A percentile compares a stretch with the other conserved stretches of the same genome.
Conservation (phyloP, 2,329 filamentous ascomycete species). For the Proliferodiscus dingleyae region DNA sequence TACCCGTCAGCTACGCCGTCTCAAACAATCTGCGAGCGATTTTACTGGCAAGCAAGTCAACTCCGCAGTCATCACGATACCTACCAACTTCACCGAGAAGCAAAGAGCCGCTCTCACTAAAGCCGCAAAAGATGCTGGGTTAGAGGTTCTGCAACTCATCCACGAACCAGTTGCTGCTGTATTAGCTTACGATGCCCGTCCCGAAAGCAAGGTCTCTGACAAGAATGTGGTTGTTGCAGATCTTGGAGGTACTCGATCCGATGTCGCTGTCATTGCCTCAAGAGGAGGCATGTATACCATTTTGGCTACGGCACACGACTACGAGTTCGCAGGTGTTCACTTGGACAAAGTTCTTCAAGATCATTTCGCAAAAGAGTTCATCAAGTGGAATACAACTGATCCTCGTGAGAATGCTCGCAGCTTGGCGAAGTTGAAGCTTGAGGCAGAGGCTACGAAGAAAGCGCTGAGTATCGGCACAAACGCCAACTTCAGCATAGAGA, state of each 20-base stretch:
- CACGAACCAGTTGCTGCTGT: constrained; percentile 84
- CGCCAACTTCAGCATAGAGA: constrained; percentile 90
- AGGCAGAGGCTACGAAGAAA: constrained; percentile 89
- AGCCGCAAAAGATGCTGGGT: constrained; percentile 71
- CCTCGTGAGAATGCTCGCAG: constrained; percentile 76
- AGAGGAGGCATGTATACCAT: constrained; percentile 95
- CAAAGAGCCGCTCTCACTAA: constrained; percentile 77
- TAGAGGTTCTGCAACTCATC: constrained; percentile 91
- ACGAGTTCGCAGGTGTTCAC: constrained; percentile 80
- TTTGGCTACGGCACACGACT: constrained; percentile 90
- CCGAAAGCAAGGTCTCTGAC: constrained; percentile 69
- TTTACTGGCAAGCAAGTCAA: constrained; percentile 91
- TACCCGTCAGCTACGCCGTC: constrained; percentile 76
- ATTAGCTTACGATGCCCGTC: constrained; percentile 84
- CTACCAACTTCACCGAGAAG: constrained; percentile 85
- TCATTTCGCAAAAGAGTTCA: constrained; percentile 97
- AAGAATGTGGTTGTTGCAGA: constrained; percentile 91
- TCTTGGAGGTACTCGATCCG: constrained; percentile 85
- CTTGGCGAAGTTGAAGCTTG: constrained; percentile 86
- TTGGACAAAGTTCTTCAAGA: constrained; percentile 91
- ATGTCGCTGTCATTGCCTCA: constrained; percentile 85
- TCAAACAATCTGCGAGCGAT: constrained; percentile 79
- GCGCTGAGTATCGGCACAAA: constrained; percentile 82
- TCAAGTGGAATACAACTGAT: constrained; percentile 86
- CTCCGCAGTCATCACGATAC: constrained; percentile 89